A percentile compares a stretch with the other conserved stretches of the same genome.
Conservation (phyloP, 1,284 basidiomycete genomes). For the Naganishia cerealis region DNA sequence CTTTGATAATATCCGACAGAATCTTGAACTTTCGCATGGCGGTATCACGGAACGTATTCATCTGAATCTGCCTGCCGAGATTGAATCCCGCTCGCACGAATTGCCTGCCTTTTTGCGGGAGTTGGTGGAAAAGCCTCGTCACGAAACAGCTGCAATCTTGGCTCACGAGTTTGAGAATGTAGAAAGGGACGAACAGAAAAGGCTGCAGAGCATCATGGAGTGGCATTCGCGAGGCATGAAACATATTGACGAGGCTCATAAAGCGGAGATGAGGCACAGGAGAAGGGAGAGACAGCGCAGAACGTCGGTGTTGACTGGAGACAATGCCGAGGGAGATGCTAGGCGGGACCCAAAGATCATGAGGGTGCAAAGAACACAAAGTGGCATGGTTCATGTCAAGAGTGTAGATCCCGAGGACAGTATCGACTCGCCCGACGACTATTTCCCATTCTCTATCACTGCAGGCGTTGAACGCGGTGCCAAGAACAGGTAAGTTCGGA, state of each 20-base stretch:
- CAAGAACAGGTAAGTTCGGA: slow-evolving; percentile 75
- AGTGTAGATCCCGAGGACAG: slow-evolving; percentile 32
- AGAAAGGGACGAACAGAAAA: slow-evolving; percentile 82
- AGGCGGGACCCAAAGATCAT: slow-evolving; percentile 30
- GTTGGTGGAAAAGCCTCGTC: slow-evolving; percentile 61
- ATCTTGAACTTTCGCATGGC: slow-evolving; percentile 81
- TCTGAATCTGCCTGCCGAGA: slow-evolving; percentile 66
- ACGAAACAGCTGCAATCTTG: slow-evolving; percentile 65
- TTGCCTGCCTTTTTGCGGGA: slow-evolving; percentile 79
- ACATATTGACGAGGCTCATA: slow-evolving; percentile 26
- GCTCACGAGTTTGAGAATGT: slow-evolving; percentile 88
- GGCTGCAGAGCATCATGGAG: slow-evolving; percentile 87
- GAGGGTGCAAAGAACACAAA: slow-evolving; percentile 23
- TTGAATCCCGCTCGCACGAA: slow-evolving; percentile 65
- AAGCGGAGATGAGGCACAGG: slow-evolving; percentile 20
- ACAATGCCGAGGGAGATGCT: slow-evolving; percentile 35
- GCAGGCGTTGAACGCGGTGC: slow-evolving; percentile 92
- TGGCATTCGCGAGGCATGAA: slow-evolving; percentile 66
- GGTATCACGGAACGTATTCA: slow-evolving; percentile 77
- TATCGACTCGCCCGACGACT: slow-evolving; percentile 32
- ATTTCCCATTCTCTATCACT: slow-evolving; percentile 86
- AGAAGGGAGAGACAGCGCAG: slow-evolving; percentile 19
- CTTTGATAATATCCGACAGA: slow-evolving; percentile 94
- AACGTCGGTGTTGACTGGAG: slow-evolving; percentile 22
- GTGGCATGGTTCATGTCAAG: slow-evolving; percentile 38